Evolutionary conservation across 176 grass and related monocot species (phyloP).

Genomic region (Urochloa ruziziensis): DNA sequence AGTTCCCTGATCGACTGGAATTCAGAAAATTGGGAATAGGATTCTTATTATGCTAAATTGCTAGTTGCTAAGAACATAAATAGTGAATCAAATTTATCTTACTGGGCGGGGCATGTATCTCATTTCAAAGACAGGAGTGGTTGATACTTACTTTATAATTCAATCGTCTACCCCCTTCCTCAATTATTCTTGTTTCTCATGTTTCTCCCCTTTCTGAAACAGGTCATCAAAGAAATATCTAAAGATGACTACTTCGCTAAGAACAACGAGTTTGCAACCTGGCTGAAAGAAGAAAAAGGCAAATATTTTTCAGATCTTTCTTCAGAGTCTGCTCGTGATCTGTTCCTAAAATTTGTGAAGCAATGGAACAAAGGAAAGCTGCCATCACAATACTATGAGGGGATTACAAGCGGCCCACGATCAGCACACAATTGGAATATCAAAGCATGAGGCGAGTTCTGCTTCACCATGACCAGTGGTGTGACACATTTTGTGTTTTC

Average conservation of each 20-base stretch:
- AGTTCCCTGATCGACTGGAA: not conserved
- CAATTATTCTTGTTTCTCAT: not conserved
- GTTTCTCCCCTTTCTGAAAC: conserved; percentile 15
- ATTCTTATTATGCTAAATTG: not conserved
- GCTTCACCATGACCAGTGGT: not conserved
- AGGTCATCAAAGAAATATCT: conserved; percentile 76
- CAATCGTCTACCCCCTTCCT: not conserved
- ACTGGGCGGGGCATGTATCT: not conserved
- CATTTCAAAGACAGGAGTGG: not conserved
- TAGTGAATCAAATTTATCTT: not conserved
- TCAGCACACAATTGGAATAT: conserved; percentile 93
- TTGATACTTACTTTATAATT: not conserved
- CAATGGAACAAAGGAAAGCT: conserved; percentile 80
- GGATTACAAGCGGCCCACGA: conserved; percentile 66
- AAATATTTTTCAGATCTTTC: conserved; percentile 94
- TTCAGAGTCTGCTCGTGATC: conserved; percentile 65
- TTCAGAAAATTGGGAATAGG: not conserved
- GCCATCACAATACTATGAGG: conserved; percentile 63
- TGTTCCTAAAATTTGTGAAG: conserved; percentile 81
- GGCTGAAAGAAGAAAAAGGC: conserved; percentile 79
- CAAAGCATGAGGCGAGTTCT: conserved; percentile 44
- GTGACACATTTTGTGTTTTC: conserved; percentile 3
- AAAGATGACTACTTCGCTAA: conserved; percentile 95
- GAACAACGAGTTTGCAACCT: conserved; percentile 90
- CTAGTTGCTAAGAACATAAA: not conserved